phyloP scores from a whole-genome alignment of 177 flowering plant species.

The Telopea speciosissima region DNA sequence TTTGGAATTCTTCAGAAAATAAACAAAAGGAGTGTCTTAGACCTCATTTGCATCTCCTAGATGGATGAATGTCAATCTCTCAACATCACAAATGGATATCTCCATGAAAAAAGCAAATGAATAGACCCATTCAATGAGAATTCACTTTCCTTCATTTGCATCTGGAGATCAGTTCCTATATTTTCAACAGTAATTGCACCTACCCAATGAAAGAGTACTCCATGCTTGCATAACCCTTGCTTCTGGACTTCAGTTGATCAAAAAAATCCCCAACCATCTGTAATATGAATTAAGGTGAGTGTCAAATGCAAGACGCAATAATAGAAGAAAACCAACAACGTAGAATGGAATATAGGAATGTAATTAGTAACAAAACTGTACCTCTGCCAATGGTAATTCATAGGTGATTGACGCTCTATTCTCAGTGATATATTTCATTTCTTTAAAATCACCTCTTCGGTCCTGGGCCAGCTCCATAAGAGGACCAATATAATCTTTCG shows the following conservation, averaged over 20 bases:
- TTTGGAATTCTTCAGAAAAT: too few species aligned
- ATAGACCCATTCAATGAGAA: not conserved
- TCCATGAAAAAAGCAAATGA: not conserved
- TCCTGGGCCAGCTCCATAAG: constrained; percentile 97
- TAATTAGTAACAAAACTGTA: constrained; percentile 10
- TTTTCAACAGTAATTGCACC: constrained; percentile 10
- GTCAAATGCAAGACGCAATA: not conserved
- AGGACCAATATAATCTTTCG: constrained; percentile 91
- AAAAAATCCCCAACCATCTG: constrained; percentile 99
- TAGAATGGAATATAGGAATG: not conserved
- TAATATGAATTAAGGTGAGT: constrained; percentile 8
- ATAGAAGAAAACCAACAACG: not conserved
- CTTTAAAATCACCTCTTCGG: constrained; percentile 86
- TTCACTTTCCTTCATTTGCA: not conserved
- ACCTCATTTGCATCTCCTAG: not conserved
- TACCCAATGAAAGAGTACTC: constrained; percentile 87
- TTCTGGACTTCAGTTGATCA: constrained; percentile 94
- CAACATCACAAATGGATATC: not conserved
- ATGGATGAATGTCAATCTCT: not conserved
- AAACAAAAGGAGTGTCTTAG: not conserved
- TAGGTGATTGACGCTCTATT: constrained; percentile 77
- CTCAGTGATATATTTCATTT: constrained; percentile 84
- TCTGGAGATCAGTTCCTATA: not conserved
- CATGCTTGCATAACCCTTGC: constrained; percentile 99
- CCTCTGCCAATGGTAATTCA: constrained; percentile 91